Percentiles rank a stretch among this genome's conserved stretches.
Evolutionary conservation across 331 rosid genomes (phyloP).

Genomic region (Acacia pycnantha): DNA sequence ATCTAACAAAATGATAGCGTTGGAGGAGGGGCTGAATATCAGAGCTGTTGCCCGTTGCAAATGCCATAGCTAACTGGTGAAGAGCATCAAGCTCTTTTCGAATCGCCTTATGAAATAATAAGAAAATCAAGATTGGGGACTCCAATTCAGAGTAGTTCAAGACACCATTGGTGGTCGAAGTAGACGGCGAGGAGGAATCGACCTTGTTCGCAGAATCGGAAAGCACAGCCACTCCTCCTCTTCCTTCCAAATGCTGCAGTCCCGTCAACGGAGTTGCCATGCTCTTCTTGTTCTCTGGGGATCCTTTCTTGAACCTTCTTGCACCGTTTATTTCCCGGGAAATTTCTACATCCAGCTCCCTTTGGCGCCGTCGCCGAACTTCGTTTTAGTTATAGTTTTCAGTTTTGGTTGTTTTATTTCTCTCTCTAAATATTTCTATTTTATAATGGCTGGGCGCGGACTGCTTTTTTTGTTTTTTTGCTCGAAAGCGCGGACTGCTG

Average conservation of each 20-base stretch:
- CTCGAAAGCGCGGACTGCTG: background rate
- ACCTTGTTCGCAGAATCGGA: conserved; percentile 62
- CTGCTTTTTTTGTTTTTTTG: too few relatives aligned
- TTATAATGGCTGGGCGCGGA: background rate
- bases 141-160: conserved; percentile 51
- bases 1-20: conserved; percentile 79
- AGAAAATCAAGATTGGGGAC: conserved; percentile 89
- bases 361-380: conserved; percentile 12
- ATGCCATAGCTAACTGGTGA: conserved; percentile 82
- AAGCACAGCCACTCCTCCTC: conserved; percentile 81
- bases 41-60: conserved; percentile 71
- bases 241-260: conserved; percentile 51
- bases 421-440: too few relatives aligned
- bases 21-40: conserved; percentile 70
- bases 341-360: background rate
- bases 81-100: conserved; percentile 88
- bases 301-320: background rate
- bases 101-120: conserved; percentile 86
- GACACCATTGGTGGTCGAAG: conserved; percentile 37
- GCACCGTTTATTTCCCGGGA: background rate
- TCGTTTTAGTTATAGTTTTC: background rate
- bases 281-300: background rate
- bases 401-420: too few relatives aligned
- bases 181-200: conserved; percentile 44
- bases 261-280: conserved; percentile 83